Percentiles rank a stretch among this genome's conserved stretches.
These are phyloP conservation scores for Mayamaea pseudoterrestris DNA, from an alignment of 108 stramenopile species.

Conservation along the genomic window DNA sequence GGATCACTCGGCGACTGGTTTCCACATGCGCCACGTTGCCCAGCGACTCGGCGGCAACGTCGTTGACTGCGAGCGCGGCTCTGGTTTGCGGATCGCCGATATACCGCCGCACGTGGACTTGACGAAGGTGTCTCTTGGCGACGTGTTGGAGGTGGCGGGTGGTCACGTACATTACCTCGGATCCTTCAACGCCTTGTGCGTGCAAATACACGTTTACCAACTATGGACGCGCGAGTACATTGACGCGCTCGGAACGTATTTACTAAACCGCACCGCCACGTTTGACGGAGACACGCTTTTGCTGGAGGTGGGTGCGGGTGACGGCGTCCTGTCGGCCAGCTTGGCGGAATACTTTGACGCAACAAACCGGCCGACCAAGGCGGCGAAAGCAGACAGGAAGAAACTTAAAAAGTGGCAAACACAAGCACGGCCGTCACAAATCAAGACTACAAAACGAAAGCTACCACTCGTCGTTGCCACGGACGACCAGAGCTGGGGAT, in stretches of 20 bases:
- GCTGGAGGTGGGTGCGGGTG: constrained; percentile 77
- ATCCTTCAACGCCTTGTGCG: constrained; percentile 66
- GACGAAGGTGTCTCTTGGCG: constrained; percentile 17
- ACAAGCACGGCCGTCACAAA: no score
- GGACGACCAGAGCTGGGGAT: constrained; percentile 69
- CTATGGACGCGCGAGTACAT: constrained; percentile 70
- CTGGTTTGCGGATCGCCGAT: no score
- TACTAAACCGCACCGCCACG: constrained; percentile 11
- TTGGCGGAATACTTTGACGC: constrained; percentile 37
- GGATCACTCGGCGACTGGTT: constrained; percentile 5
- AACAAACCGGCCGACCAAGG: neutral
- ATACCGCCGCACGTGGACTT: constrained; percentile 7
- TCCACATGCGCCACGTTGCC: constrained; percentile 6
- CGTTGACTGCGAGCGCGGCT: neutral
- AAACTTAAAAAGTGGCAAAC: constrained; percentile 6
- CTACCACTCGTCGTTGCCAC: constrained; percentile 45
- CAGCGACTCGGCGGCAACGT: constrained; percentile 12
- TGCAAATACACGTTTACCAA: constrained; percentile 63
- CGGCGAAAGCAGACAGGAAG: constrained; percentile 12
- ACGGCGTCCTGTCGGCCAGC: constrained; percentile 57
- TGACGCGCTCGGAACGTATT: constrained; percentile 50
- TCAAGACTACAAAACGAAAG: constrained; percentile 9
- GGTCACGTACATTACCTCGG: constrained; percentile 37
- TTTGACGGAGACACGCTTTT: constrained; percentile 25
- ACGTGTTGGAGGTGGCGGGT: constrained; percentile 37